These are phyloP conservation scores for Epichloe baconii DNA, from an alignment of 2,329 filamentous ascomycete genomes.

Conservation along the genomic window DNA sequence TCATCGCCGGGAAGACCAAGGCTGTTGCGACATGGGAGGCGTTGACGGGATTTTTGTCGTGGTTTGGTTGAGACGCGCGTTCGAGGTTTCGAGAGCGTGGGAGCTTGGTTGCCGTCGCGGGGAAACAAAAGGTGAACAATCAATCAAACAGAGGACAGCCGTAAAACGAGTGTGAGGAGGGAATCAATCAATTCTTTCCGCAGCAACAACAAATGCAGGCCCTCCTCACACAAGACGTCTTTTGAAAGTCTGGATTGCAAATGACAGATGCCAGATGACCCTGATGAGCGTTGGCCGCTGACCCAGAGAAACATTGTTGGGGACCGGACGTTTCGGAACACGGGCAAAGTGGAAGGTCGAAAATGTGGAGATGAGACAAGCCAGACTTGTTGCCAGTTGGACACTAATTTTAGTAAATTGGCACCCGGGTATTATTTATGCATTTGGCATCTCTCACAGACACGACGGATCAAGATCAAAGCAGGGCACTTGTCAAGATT, in stretches of 20 bases:
- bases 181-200: not conserved
- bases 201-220: not conserved
- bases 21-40: constrained; percentile 9
- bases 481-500: too few relatives aligned
- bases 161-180: not conserved
- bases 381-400: not conserved
- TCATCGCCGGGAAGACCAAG: constrained; percentile 17
- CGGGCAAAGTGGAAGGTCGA: not conserved
- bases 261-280: not conserved
- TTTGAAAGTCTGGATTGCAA: not conserved
- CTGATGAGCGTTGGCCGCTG: not conserved
- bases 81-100: not conserved
- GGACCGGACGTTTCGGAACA: not conserved
- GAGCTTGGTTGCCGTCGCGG: too few relatives aligned
- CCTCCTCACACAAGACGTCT: too few relatives aligned
- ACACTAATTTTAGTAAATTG: too few relatives aligned
- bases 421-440: too few relatives aligned
- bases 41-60: not conserved
- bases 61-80: not conserved
- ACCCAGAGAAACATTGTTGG: not conserved
- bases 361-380: not conserved
- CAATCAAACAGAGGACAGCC: not conserved
- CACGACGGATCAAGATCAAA: too few relatives aligned
- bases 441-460: too few relatives aligned
- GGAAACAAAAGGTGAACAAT: not conserved